phyloP scores from a whole-genome alignment of 2,329 filamentous ascomycete genomes.

The Chaetoscypha palmicola region DNA sequence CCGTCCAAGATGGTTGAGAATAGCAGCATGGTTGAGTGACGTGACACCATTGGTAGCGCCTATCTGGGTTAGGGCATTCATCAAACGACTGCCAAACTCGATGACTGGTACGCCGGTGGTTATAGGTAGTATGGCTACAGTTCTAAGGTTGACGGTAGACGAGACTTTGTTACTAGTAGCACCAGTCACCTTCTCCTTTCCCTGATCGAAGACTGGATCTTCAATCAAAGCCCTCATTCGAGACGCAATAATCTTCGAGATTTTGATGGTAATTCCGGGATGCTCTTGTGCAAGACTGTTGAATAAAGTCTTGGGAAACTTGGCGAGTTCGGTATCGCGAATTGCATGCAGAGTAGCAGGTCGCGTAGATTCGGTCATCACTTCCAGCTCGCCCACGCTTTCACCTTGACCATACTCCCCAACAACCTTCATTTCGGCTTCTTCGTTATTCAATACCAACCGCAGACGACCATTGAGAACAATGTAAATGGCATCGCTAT shows the following conservation, averaged over 20 bases:
- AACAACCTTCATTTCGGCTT: conserved; percentile 75
- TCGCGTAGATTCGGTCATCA: conserved; percentile 88
- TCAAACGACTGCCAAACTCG: conserved; percentile 84
- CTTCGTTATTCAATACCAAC: conserved; percentile 72
- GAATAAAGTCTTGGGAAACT: conserved; percentile 91
- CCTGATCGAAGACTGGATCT: conserved; percentile 62
- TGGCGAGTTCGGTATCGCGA: conserved; percentile 90
- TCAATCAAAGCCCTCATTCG: conserved; percentile 87
- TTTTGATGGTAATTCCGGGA: conserved; percentile 96
- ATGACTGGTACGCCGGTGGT: conserved; percentile 88
- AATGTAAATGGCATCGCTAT: conserved; percentile 97
- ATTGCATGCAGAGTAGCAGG: conserved; percentile 92
- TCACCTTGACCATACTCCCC: conserved; percentile 96
- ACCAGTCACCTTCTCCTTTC: conserved; percentile 54
- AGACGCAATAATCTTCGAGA: conserved; percentile 95
- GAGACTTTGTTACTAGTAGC: conserved; percentile 61
- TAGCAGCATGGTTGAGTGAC: conserved; percentile 85
- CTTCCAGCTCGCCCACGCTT: conserved; percentile 93
- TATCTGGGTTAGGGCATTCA: conserved; percentile 83
- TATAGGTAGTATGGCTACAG: conserved; percentile 85
- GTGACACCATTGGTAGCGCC: conserved; percentile 85
- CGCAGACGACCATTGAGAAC: conserved; percentile 89
- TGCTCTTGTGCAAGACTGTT: conserved; percentile 97
- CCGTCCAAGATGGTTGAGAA: conserved; percentile 87
- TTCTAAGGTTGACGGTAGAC: conserved; percentile 86